Evolutionary conservation across 2,329 filamentous ascomycete species (phyloP), one percentile per base, ranked within the genome.

Genomic region (Colletotrichum tofieldiae): DNA sequence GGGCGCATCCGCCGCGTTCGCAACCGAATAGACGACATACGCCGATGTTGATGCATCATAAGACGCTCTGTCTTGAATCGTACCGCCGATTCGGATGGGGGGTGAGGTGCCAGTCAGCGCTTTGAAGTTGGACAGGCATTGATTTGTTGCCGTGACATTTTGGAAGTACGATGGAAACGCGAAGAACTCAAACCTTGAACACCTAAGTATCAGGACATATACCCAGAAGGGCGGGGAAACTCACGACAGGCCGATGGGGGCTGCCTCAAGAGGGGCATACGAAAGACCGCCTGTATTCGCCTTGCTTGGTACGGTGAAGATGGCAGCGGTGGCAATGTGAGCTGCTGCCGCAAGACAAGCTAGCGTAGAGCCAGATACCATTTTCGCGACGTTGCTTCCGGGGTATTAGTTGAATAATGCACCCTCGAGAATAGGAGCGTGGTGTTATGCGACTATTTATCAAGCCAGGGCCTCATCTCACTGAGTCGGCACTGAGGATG

Each of bases 11-110:
- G 78, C 79, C 0, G 86, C 73, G 49, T 80, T 80, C 0, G 83
- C 80, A 3, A 90, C 88, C 0, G 82, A 82, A 73, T 90, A 90
- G 2, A 83, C 83, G 1, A 90, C 88, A 11, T 85, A 84, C 3
- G 81, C 82, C 2, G 80, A 80, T 0, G 82, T 84, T 1, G 78
- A 76, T 1, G 87, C 75, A 76, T 89, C 84, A 73, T 86, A 90
- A 2, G 80, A 84, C 1, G 88, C 88, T 5, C 88, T 84, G 74
- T 90, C 88, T 81, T 89, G 87, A 0, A 88, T 90, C 0, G 88
- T 90, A 2, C 88, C 88, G n/a, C 88, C 88, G 65, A 90, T 89
- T 62, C 88, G 82, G 56, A 90, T 83, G 0, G 87, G 87, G 9
- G 88, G 87, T 84, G 85, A 88, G 14, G 79, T 81, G 2, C 87